These are phyloP conservation scores for Didymella keratinophila DNA, from an alignment of 2,329 filamentous ascomycete genomes.

Conservation along the genomic window DNA sequence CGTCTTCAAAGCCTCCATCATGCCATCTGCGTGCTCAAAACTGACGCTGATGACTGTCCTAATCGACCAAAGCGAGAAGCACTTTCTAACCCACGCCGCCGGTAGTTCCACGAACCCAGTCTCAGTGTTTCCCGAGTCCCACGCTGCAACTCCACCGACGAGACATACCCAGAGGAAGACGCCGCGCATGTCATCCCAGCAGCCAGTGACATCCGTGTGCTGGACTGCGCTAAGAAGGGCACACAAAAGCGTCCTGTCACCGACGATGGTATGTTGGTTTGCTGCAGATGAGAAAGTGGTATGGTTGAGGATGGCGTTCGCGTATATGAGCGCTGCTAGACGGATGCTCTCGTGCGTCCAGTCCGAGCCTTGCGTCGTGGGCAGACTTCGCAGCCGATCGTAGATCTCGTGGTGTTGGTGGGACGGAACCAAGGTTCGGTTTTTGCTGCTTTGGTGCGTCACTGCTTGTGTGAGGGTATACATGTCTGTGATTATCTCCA, in stretches of 20 bases:
- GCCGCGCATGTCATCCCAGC: constrained; percentile 40
- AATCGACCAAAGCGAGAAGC: constrained; percentile 41
- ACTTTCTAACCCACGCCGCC: constrained; percentile 39
- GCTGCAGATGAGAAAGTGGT: constrained; percentile 37
- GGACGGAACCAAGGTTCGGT: not conserved
- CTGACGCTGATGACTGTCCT: constrained; percentile 28
- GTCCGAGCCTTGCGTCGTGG: constrained; percentile 30
- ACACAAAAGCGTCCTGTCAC: constrained; percentile 17
- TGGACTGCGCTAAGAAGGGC: constrained; percentile 38
- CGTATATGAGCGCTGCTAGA: constrained; percentile 44
- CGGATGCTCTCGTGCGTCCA: constrained; percentile 46
- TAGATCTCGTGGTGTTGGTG: constrained; percentile 27
- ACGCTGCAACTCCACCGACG: constrained; percentile 41
- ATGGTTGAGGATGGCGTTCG: constrained; percentile 39
- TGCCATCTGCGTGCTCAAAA: constrained; percentile 33
- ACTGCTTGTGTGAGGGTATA: constrained; percentile 35
- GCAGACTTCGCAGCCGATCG: constrained; percentile 27
- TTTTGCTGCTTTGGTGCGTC: constrained; percentile 3
- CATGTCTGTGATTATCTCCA: constrained; percentile 40
- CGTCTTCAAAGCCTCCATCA: constrained; percentile 35
- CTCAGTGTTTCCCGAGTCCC: constrained; percentile 16
- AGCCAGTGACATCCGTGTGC: constrained; percentile 31
- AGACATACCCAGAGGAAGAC: constrained; percentile 45
- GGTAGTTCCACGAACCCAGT: constrained; percentile 10
- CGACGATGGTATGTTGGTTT: not conserved